A percentile compares a stretch with the other conserved stretches of the same genome.
Conservation (phyloP, 2,329 filamentous ascomycete species). For the Trichoderma simmonsii region DNA sequence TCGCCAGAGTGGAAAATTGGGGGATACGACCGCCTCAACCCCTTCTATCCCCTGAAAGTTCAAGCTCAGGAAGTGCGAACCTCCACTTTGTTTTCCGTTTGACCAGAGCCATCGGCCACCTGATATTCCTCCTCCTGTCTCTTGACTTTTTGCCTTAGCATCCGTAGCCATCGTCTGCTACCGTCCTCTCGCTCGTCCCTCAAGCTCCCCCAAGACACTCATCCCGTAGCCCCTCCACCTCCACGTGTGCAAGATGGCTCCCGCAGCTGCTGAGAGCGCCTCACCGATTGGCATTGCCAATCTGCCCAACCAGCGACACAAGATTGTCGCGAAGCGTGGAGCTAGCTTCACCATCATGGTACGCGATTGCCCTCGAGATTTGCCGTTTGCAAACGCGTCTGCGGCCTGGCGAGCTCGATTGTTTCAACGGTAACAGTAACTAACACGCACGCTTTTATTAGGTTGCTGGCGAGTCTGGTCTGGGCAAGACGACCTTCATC, state of each 20-base stretch:
- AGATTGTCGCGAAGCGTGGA: conserved; percentile 78
- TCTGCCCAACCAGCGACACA: conserved; percentile 70
- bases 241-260: conserved; percentile 49
- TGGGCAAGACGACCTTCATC: conserved; percentile 99
- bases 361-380: conserved; percentile 31
- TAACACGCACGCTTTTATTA: conserved; percentile 37
- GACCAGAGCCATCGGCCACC: conserved; percentile 13
- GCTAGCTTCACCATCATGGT: conserved; percentile 99
- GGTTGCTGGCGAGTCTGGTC: conserved; percentile 97
- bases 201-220: not conserved
- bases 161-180: conserved; percentile 10
- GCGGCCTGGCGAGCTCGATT: not conserved
- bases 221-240: conserved; percentile 19
- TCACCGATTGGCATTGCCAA: conserved; percentile 73
- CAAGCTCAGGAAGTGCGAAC: conserved; percentile 18
- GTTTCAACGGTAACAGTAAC: not conserved
- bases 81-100: conserved; percentile 17
- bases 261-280: conserved; percentile 56
- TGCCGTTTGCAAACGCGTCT: not conserved
- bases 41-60: conserved; percentile 21
- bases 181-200: conserved; percentile 11
- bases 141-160: not conserved
- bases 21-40: conserved; percentile 19
- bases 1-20: conserved; percentile 34
- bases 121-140: conserved; percentile 16